Percentiles rank a stretch among this genome's conserved stretches.
Evolutionary conservation across 1,284 basidiomycete species (phyloP).

Genomic region (Ceratobasidium sp.): DNA sequence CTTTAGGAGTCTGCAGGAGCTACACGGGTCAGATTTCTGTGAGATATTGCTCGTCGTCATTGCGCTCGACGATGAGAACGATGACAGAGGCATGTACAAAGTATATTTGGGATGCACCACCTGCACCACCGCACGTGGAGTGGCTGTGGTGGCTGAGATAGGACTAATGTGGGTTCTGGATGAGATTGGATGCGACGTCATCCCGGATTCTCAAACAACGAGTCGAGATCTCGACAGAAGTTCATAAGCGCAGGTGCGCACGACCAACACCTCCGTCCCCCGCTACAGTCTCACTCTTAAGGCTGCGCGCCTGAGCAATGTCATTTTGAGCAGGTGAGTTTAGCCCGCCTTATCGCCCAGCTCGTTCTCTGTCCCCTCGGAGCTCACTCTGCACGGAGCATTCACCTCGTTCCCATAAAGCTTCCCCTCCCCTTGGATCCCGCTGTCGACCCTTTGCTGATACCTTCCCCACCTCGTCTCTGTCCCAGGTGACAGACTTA

Average conservation of each 20-base stretch:
- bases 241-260: conserved; percentile 13
- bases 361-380: conserved; percentile 9
- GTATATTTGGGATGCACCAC: neutral
- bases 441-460: conserved; percentile 24
- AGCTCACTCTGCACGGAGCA: conserved; percentile 21
- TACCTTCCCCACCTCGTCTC: conserved; percentile 24
- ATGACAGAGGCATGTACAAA: neutral
- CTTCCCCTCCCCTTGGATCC: conserved; percentile 9
- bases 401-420: conserved; percentile 32
- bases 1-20: too few relatives aligned
- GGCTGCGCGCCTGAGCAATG: conserved; percentile 21
- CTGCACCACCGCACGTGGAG: neutral
- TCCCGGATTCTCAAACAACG: neutral
- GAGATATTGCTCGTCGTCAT: too few relatives aligned
- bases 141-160: conserved; percentile 2
- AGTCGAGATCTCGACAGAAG: conserved; percentile 30
- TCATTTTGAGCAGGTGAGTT: conserved; percentile 38
- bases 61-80: neutral
- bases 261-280: neutral
- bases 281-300: neutral
- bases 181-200: conserved; percentile 34
- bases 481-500: conserved; percentile 17
- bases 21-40: too few relatives aligned
- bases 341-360: neutral
- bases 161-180: conserved; percentile 15